Conservation (phyloP, 1,139 yeast species). For the Pichia sp. region DNA sequence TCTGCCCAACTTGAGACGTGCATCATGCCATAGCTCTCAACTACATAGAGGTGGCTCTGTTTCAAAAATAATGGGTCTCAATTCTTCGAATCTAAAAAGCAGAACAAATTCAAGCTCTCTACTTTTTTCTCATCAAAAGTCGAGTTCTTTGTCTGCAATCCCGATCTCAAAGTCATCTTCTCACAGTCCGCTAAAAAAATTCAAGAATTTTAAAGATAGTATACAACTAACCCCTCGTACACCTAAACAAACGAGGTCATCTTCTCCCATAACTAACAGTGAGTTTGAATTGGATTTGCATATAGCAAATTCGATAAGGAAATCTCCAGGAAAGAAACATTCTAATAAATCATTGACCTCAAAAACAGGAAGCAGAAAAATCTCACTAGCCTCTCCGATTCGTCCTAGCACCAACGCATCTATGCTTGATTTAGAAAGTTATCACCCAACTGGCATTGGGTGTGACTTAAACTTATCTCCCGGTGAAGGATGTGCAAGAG, state of each 20-base stretch:
- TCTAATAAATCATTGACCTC: constrained; percentile 9
- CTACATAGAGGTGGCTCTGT: constrained; percentile 5
- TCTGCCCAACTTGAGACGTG: constrained; percentile 12
- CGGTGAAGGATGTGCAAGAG: neutral
- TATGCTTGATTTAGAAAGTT: neutral
- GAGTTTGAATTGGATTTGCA: constrained; percentile 17
- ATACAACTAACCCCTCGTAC: constrained; percentile 6
- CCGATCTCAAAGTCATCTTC: constrained; percentile 12
- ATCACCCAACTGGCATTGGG: neutral
- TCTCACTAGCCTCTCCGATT: neutral
- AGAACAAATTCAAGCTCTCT: neutral
- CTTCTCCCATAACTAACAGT: neutral
- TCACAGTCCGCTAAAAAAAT: constrained; percentile 21
- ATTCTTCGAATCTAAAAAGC: neutral
- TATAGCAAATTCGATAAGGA: constrained; percentile 16
- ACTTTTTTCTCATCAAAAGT: constrained; percentile 5
- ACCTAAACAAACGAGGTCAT: constrained; percentile 1
- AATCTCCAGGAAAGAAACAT: constrained; percentile 18
- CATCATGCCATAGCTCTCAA: neutral
- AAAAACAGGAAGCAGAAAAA: neutral
- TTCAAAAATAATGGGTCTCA: constrained; percentile 1
- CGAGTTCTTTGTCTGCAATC: constrained; percentile 9
- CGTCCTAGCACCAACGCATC: neutral
- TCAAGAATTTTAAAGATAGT: constrained; percentile 14
- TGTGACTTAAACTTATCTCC: neutral